These are phyloP conservation scores for Chaetoceros muelleri DNA, from an alignment of 108 stramenopile genomes.

Conservation along the genomic window DNA sequence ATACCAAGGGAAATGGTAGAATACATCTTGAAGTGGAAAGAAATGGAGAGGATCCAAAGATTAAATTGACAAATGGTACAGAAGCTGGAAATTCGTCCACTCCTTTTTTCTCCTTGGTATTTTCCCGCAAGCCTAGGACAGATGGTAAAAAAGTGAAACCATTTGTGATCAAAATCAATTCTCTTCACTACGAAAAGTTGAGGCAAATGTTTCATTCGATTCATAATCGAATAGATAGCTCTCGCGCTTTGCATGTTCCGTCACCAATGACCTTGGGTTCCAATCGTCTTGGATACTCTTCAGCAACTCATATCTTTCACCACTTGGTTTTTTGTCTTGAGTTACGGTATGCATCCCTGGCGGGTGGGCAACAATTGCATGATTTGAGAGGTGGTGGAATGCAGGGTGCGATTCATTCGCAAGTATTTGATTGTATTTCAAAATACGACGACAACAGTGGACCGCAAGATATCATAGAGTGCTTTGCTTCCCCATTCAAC, in stretches of 20 bases:
- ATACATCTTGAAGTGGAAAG: slow-evolving; percentile 1
- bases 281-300: neutral
- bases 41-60: slow-evolving; percentile 2
- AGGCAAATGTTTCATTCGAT: slow-evolving; percentile 32
- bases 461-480: slow-evolving; percentile 25
- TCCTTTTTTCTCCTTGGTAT: slow-evolving; percentile 24
- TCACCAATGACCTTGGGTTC: neutral
- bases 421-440: slow-evolving; percentile 41
- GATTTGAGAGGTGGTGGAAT: slow-evolving; percentile 68
- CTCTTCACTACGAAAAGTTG: slow-evolving; percentile 41
- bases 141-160: slow-evolving; percentile 40
- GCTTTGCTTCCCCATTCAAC: slow-evolving; percentile 72
- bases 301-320: slow-evolving; percentile 33
- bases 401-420: slow-evolving; percentile 63
- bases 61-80: slow-evolving; percentile 33
- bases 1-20: neutral
- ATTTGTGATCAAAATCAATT: slow-evolving; percentile 49
- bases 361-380: slow-evolving; percentile 51
- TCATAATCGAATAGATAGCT: slow-evolving; percentile 5
- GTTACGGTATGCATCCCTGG: slow-evolving; percentile 56
- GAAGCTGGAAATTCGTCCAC: slow-evolving; percentile 17
- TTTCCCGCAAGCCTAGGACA: slow-evolving; percentile 24
- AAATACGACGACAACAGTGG: slow-evolving; percentile 20
- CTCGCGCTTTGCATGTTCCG: neutral
- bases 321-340: slow-evolving; percentile 36